A percentile compares a stretch with the other conserved stretches of the same genome.
Evolutionary conservation across 2,329 filamentous ascomycete species (phyloP).

Genomic region (Diaporthe sp.): DNA sequence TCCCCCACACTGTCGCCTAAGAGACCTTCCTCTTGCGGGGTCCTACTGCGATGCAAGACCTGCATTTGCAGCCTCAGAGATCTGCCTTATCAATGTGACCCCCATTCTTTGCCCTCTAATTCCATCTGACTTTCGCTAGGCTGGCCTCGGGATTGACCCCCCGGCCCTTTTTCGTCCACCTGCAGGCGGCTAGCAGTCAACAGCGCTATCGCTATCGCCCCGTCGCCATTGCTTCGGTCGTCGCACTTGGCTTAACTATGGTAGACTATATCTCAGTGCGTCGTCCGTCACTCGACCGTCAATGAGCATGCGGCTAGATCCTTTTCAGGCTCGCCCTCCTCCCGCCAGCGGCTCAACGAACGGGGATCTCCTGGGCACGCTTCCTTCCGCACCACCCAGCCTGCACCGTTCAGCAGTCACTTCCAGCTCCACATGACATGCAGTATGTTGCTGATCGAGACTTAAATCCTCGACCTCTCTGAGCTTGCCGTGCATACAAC

Average conservation of each 20-base stretch:
- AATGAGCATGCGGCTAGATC: conserved; percentile 22
- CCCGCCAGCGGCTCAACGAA: conserved; percentile 13
- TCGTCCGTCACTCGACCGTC: conserved; percentile 4
- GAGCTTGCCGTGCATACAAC: neutral
- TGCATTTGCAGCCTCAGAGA: conserved; percentile 33
- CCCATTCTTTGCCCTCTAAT: conserved; percentile 4
- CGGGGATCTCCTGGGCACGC: conserved; percentile 9
- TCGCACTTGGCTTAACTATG: conserved; percentile 1
- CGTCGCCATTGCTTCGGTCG: neutral
- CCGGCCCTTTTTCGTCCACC: conserved; percentile 21
- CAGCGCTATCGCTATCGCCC: neutral
- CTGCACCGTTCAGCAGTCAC: neutral
- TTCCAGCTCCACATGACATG: conserved; percentile 5
- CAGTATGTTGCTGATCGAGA: neutral
- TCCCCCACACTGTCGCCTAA: conserved; percentile 3
- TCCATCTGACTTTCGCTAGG: conserved; percentile 18
- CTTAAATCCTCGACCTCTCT: neutral
- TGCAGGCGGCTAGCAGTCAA: conserved; percentile 12
- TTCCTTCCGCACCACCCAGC: conserved; percentile 6
- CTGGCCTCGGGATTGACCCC: neutral
- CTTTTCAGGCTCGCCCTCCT: neutral
- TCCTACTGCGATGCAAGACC: conserved; percentile 24
- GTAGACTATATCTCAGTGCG: neutral
- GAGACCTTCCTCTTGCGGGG: conserved; percentile 35
- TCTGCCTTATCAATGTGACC: conserved; percentile 36